Conservation (phyloP, 768 basidiomycete genomes). For the Tephrocybe sp. region DNA sequence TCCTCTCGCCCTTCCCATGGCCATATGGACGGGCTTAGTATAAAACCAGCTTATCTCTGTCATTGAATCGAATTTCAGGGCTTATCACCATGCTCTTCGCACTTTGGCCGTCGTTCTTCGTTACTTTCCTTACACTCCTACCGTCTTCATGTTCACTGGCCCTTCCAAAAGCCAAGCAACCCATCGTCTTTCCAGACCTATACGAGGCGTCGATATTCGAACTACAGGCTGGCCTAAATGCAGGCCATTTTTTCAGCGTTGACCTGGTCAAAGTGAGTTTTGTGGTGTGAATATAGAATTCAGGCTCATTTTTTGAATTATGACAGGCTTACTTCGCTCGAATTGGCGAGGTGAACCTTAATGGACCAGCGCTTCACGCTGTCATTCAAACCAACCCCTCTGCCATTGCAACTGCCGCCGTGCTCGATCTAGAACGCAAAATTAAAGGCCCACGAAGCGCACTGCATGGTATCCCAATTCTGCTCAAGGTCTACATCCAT, state of each 20-base stretch:
- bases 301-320: too few species aligned
- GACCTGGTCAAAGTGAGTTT: slow-evolving; percentile 57
- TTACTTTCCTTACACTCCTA: neutral
- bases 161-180: neutral
- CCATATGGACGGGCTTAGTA: too few species aligned
- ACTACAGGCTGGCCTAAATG: slow-evolving; percentile 53
- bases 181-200: slow-evolving; percentile 45
- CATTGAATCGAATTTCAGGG: too few species aligned
- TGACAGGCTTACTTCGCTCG: slow-evolving; percentile 62
- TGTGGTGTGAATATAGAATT: too few species aligned
- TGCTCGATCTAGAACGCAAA: slow-evolving; percentile 45
- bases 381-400: slow-evolving; percentile 57
- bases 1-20: too few species aligned
- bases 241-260: slow-evolving; percentile 60
- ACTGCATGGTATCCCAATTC: slow-evolving; percentile 54
- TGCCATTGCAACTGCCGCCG: slow-evolving; percentile 52
- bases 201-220: slow-evolving; percentile 61
- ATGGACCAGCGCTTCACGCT: slow-evolving; percentile 56
- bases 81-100: too few species aligned
- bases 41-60: too few species aligned
- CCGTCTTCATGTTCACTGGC: neutral
- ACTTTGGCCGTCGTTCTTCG: neutral
- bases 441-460: slow-evolving; percentile 40
- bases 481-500: slow-evolving; percentile 40
- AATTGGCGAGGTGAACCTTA: slow-evolving; percentile 65